These are phyloP conservation scores for Ceratocystis lukuohia DNA, from an alignment of 2,329 filamentous ascomycete genomes.

Conservation along the genomic window DNA sequence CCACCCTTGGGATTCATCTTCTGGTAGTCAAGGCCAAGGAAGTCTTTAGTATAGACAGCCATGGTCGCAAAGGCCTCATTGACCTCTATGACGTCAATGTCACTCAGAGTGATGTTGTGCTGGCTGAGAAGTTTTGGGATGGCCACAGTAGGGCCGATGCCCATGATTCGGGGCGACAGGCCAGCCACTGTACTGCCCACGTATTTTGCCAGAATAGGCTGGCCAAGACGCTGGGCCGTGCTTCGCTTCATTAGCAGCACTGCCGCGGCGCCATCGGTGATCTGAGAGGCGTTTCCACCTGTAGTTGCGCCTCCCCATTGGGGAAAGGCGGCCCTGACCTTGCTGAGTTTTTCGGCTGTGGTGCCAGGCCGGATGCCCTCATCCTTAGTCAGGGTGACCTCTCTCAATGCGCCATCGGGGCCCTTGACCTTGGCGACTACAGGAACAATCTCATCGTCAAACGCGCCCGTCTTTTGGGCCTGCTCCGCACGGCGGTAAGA, in stretches of 20 bases:
- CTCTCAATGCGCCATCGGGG: slow-evolving; percentile 63
- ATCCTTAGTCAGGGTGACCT: slow-evolving; percentile 68
- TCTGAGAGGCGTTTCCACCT: slow-evolving; percentile 86
- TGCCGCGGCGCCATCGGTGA: slow-evolving; percentile 86
- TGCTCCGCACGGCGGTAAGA: slow-evolving; percentile 76
- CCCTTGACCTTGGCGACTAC: slow-evolving; percentile 74
- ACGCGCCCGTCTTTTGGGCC: slow-evolving; percentile 82
- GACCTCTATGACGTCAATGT: slow-evolving; percentile 82
- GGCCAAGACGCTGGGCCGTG: slow-evolving; percentile 69
- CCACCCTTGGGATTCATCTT: slow-evolving; percentile 76
- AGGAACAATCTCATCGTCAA: slow-evolving; percentile 87
- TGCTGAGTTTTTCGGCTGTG: slow-evolving; percentile 65
- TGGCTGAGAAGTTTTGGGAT: slow-evolving; percentile 74
- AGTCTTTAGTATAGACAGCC: slow-evolving; percentile 83
- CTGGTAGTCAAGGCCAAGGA: slow-evolving; percentile 52
- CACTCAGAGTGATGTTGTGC: slow-evolving; percentile 62
- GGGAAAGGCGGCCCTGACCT: slow-evolving; percentile 82
- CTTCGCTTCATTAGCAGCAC: slow-evolving; percentile 89
- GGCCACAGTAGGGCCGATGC: slow-evolving; percentile 65
- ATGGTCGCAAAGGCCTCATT: slow-evolving; percentile 98
- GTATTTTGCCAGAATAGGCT: slow-evolving; percentile 90
- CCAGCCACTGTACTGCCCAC: slow-evolving; percentile 84
- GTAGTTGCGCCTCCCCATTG: slow-evolving; percentile 78
- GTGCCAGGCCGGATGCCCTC: slow-evolving; percentile 88
- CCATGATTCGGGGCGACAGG: slow-evolving; percentile 89